Evolutionary conservation across 176 grass and related monocot genomes (phyloP).

Genomic region (Pontederia paniculata): DNA sequence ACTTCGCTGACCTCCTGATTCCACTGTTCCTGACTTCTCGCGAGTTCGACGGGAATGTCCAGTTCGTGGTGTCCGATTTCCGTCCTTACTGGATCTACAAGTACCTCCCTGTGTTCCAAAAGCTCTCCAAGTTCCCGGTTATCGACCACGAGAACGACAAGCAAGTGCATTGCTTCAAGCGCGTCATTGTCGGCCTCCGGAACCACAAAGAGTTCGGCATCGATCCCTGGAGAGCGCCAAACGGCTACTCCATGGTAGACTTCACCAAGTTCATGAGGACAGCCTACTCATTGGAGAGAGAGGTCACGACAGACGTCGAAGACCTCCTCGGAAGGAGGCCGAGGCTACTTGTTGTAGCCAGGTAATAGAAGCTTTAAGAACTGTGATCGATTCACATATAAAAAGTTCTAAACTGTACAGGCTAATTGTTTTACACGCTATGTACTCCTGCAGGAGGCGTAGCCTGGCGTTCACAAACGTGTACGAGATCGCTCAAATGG

Average conservation of each 20-base stretch:
- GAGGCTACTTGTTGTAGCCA: slow-evolving; percentile 46
- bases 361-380: no score
- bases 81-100: slow-evolving; percentile 56
- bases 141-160: slow-evolving; percentile 55
- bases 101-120: slow-evolving; percentile 47
- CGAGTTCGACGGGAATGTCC: slow-evolving; percentile 54
- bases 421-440: no score
- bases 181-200: slow-evolving; percentile 35
- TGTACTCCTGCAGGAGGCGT: background rate
- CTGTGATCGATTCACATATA: no score
- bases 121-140: slow-evolving; percentile 35
- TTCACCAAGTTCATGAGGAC: slow-evolving; percentile 41
- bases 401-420: no score
- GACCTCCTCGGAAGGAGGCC: slow-evolving; percentile 30
- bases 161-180: slow-evolving; percentile 51
- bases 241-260: slow-evolving; percentile 56
- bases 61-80: slow-evolving; percentile 51
- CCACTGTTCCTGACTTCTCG: slow-evolving; percentile 49
- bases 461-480: slow-evolving; percentile 46
- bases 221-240: slow-evolving; percentile 33
- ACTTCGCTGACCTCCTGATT: slow-evolving; percentile 47
- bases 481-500: slow-evolving; percentile 15
- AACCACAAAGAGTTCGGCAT: slow-evolving; percentile 66
- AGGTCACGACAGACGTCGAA: slow-evolving; percentile 25
- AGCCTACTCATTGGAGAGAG: slow-evolving; percentile 30